Base-by-base conservation (phyloP, 352 stramenopile genomes). In the Globisporangium sylvaticum region DNA sequence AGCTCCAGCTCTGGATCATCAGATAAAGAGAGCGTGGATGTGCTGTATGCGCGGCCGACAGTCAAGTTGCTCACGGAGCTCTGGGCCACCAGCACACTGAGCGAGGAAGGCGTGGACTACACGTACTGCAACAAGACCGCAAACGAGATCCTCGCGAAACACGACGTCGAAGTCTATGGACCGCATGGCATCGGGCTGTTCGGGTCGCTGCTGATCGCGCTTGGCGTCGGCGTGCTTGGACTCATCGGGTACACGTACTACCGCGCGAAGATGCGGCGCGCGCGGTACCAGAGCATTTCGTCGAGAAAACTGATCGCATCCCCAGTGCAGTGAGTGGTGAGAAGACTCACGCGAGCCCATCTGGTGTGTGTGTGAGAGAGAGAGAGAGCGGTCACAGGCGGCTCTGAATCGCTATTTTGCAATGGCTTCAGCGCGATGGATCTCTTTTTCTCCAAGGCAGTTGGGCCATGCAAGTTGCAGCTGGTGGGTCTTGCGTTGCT, bases 41-140 rank as follows among this genome's bases (percentile, higher is more conserved):
- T 70, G 37, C 62, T 90, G 39, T 50, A 73, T n/a, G 59, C 80
- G 6, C 77, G 81, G 31, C 81, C 81, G 34, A 88, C 79, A 0
- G 81, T 90, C 20, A 73, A 72, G 8, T 37, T 88, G 65, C 78
- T 90, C 12, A 70, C 71, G 3, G 68, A 79, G 12, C 70, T 87
- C 31, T 90, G 81, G 81, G 53, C 58, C 39, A 77, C 74, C 4
- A 67, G 68, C 6, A 58, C 64, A 2, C 53, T 90, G n/a, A 44
- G 52, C 10, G 72, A 72, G 39, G 81, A 88, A 53, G 75, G 73
- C 39, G 71, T 72, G 3, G 58, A 78, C 31, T 77, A 79, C 67
- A 76, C 65, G 32, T 24, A 76, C 14, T 88, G 80, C 61, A 77
- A 44, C 48, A 5, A 42, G 37, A 39, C 27, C 3, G 27, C 37